Percentiles rank a stretch among this genome's conserved stretches.
phyloP scores from a whole-genome alignment of 2,329 filamentous ascomycete genomes.

The Alternaria panax region DNA sequence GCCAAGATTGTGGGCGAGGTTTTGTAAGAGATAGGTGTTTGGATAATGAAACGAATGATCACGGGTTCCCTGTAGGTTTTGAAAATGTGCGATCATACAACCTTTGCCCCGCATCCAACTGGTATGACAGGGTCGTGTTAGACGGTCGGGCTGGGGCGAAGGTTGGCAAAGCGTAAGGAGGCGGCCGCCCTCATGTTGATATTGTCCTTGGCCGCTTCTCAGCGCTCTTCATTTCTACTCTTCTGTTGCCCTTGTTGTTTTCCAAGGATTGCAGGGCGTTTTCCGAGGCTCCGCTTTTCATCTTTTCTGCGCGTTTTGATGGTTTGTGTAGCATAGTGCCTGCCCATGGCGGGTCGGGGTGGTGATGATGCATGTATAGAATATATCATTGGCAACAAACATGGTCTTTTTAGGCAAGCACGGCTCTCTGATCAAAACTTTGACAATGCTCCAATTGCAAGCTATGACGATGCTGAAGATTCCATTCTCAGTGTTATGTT shows the following conservation, averaged over 20 bases:
- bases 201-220: constrained; percentile 24
- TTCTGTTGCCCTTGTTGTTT: constrained; percentile 20
- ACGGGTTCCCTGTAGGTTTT: constrained; percentile 16
- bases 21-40: constrained; percentile 35
- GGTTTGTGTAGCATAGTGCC: constrained; percentile 26
- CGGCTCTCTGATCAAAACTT: background rate
- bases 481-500: background rate
- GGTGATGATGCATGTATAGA: constrained; percentile 26
- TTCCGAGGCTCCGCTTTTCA: constrained; percentile 22
- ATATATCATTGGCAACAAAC: constrained; percentile 12
- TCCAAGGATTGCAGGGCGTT: constrained; percentile 30
- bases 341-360: constrained; percentile 6
- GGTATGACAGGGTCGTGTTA: constrained; percentile 1
- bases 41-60: constrained; percentile 20
- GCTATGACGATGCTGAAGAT: background rate
- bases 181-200: constrained; percentile 26
- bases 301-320: constrained; percentile 8
- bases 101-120: constrained; percentile 1
- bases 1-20: constrained; percentile 99
- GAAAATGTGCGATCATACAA: constrained; percentile 14
- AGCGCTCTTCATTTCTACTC: constrained; percentile 34
- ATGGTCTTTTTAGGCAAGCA: constrained; percentile 6
- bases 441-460: background rate
- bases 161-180: constrained; percentile 11
- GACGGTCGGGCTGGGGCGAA: background rate